Base-by-base conservation (phyloP, 495 filamentous ascomycete genomes). In the Endocarpon pusillum region DNA sequence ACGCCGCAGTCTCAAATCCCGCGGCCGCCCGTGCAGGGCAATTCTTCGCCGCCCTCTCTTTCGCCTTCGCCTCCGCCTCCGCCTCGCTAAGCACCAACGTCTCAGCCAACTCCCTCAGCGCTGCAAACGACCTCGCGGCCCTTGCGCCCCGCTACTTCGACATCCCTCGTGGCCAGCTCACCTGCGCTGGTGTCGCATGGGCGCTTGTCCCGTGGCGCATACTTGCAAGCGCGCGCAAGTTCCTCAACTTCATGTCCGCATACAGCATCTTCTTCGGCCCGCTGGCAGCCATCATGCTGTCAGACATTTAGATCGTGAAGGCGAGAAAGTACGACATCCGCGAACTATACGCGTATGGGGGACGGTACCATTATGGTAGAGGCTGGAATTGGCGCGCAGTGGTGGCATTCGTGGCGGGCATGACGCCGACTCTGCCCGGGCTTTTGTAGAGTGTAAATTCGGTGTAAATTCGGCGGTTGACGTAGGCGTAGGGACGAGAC, bases 231-330 rank as follows among this genome's bases (percentile, higher is more conserved):
- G 71, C 71, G 10, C 58, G 57, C 9, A 67, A 59, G 11, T 67
- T 76, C 35, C 53, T 76, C 1, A 64, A 54, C 30, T 76, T 76
- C 54, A 71, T 76, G 70, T 60, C 63, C 14, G 69, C 67, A 1
- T 74, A 75, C 34, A 62, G 67, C 11, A 65, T 81, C 21, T 81
- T 83, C 55, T 59, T 81, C 2, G 75, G 66, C 0, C 76, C 78
- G 0, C 72, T 83, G 29, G 72, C 68, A 7, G 69, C 67, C 9
- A 73, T 81, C 37, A 69, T 83, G 54, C 54, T 67, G 0, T 61
- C 63, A 12, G 78, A 83, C 44, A 81, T 67, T 50, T 81, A 73
- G 75, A 45, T 76, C 33, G 49, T 81, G 12, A 73, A 80, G 41
- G 46, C 43, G n/a, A 46, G 59, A 21, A 59, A 66, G 27, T 72